Conservation (phyloP, 495 filamentous ascomycete genomes). For the Bryoglossum gracile region DNA sequence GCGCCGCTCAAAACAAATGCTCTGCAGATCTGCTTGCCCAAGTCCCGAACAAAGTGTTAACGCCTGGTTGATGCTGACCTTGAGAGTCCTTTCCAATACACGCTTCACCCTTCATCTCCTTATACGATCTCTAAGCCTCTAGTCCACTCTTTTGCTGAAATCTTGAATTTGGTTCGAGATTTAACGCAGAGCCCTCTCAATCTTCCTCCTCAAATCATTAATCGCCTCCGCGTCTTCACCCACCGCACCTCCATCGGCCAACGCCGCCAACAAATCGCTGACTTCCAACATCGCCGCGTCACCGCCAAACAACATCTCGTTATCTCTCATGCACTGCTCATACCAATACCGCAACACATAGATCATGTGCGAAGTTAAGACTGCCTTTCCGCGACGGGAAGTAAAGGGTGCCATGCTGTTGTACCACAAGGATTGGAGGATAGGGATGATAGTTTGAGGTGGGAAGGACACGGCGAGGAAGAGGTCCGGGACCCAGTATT, state of each 20-base stretch:
- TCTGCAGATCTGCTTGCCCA: too few relatives aligned
- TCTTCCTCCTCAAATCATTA: slow-evolving; percentile 36
- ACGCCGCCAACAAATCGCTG: slow-evolving; percentile 36
- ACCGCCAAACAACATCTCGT: slow-evolving; percentile 38
- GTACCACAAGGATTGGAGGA: slow-evolving; percentile 79
- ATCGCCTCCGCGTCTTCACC: slow-evolving; percentile 20
- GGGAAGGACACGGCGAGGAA: slow-evolving; percentile 71
- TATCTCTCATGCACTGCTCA: slow-evolving; percentile 43
- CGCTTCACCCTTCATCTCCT: not conserved
- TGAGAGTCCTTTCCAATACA: not conserved
- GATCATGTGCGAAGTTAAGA: slow-evolving; percentile 54
- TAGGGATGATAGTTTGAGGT: slow-evolving; percentile 63
- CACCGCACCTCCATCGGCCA: slow-evolving; percentile 12
- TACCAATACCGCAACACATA: slow-evolving; percentile 59
- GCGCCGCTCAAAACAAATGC: too few relatives aligned
- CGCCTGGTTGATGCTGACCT: too few relatives aligned
- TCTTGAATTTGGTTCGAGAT: too few relatives aligned
- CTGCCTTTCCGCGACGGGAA: slow-evolving; percentile 51
- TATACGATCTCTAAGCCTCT: too few relatives aligned
- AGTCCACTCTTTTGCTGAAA: too few relatives aligned
- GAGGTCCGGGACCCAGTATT: slow-evolving; percentile 71
- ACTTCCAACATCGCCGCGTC: slow-evolving; percentile 42
- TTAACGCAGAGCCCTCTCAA: slow-evolving; percentile 27
- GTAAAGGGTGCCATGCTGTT: slow-evolving; percentile 77
- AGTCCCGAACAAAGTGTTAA: too few relatives aligned